Evolutionary conservation across 1,139 yeast genomes (phyloP), one percentile per base, ranked within the genome.

Genomic region (Taphrina flavorubra): DNA sequence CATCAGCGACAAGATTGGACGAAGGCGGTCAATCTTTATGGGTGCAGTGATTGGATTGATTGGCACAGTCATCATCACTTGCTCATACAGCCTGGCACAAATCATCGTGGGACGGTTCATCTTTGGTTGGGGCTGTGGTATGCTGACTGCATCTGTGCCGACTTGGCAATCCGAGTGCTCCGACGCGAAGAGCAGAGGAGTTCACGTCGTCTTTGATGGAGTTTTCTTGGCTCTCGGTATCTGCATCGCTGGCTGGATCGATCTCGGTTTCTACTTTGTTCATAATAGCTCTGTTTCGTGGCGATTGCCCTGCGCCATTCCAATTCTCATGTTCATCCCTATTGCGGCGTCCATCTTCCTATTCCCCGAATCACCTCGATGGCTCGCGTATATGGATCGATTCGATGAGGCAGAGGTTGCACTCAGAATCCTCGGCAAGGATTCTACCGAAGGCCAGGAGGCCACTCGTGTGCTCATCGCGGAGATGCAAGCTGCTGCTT

Each of bases 91-190:
- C 66, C 79, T 87, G 70, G 89, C 88, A 44, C 94, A 88, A 74
- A 85, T 89, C 68, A 85, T 88, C 58, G 80, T 87, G 69, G 96
- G 92, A 18, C 84, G 96, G 79, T 86, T 88, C 70, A 79, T 88
- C 56, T 85, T 91, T n/a, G 96, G 96, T 72, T 72, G 87, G 55
- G 96, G 96, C 73, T 87, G 87, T 73, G 96, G 96, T 72, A 77
- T 87, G 77, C 87, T 86, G 75, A 89, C 94, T 31, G 88, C 92
- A 40, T 87, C 92, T 47, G 86, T 89, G 70, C 96, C 96, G 16
- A 87, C 87, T 72, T 88, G 90, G 87, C 91, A 89, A 77, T 85
- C 94, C 0, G 96, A 89, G 78, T 85, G 88, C 83, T 86, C 92
- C 16, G 82, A 83, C 71, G 87, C 92, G 8, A 85, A 86, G 74